Evolutionary conservation across 345 rosid species (phyloP).

Genomic region (Durio zibethinus): DNA sequence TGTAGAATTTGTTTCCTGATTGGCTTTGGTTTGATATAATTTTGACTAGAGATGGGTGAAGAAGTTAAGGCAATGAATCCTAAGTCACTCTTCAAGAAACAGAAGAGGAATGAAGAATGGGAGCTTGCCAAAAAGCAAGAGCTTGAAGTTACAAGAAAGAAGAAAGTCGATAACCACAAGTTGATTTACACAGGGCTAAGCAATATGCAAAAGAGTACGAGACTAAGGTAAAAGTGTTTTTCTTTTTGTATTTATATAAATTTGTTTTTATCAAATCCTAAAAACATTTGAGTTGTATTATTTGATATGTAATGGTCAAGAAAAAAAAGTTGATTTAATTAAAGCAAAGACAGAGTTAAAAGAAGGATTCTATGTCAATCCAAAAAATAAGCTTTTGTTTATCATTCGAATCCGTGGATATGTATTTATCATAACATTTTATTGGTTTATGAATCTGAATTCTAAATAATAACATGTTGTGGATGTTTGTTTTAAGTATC

Average conservation of each 20-base stretch:
- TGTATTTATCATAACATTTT: too few species aligned
- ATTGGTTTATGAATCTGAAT: too few species aligned
- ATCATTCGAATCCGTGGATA: slow-evolving; percentile 53
- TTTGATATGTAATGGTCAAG: slow-evolving; percentile 24
- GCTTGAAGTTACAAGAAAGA: not conserved
- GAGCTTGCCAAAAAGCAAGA: too few species aligned
- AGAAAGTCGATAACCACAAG: not conserved
- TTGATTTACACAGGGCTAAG: not conserved
- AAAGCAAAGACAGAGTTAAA: slow-evolving; percentile 79
- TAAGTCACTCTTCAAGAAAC: too few species aligned
- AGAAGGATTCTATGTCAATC: slow-evolving; percentile 88
- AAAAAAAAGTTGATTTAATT: slow-evolving; percentile 54
- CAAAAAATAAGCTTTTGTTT: slow-evolving; percentile 78
- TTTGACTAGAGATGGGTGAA: too few species aligned
- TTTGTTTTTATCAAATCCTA: not conserved
- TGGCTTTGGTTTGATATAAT: too few species aligned
- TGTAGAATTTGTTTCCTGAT: too few species aligned
- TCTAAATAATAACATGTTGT: too few species aligned
- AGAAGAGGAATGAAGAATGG: too few species aligned
- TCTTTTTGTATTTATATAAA: not conserved
- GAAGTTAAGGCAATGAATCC: too few species aligned
- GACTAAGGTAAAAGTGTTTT: slow-evolving; percentile 17
- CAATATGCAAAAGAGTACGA: not conserved
- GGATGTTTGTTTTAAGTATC: too few species aligned
- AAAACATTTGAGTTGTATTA: not conserved